Base-by-base conservation (phyloP, 1,284 basidiomycete genomes). In the Golubevia pallescens region DNA sequence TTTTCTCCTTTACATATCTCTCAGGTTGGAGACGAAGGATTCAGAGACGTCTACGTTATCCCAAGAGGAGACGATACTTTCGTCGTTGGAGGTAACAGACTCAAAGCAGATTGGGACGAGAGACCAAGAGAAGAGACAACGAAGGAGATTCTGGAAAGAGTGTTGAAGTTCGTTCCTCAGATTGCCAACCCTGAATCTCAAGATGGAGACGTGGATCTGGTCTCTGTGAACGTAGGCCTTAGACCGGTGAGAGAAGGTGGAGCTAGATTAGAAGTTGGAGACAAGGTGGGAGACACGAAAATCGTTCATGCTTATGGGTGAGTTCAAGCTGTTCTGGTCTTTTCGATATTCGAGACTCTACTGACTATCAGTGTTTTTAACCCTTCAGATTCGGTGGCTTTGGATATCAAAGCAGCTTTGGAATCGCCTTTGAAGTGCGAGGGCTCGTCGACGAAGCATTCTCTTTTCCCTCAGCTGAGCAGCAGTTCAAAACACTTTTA, bases 41-140 rank as follows among this genome's bases (percentile, higher is more conserved):
- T 32, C 20, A 52, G 70, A 16, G 77, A 81, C 32, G 65, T 69
- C 2, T 81, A 81, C 65, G 52, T 75, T 21, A 77, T 81, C 57
- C 79, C 79, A 0, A 63, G 77, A 5, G 75, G 75, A 1, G 75
- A 79, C 16, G 79, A 77, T 1, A 70, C 70, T 1, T 72, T 77
- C 10, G 64, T 81, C 51, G 73, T 76, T 19, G 79, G 79, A 48
- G 79, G 79, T 1, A 81, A 77, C 8, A 59, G 79, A 4, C 64
- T 77, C 7, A 54, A 68, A n/a, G 62, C 69, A 34, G 71, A 79
- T 57, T 70, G 70, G 63, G 67, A 71, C 20, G 57, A 61, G 3
- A 16, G 59, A 3, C 62, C 70, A 7, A 51, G 72, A 10, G 52
- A 57, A 14, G 72, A 69, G 7, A 80, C 76, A 1, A 78, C 78